A percentile compares a stretch with the other conserved stretches of the same genome.
Evolutionary conservation across 257 asterid species (phyloP).

Genomic region (Solanum paucissectum): DNA sequence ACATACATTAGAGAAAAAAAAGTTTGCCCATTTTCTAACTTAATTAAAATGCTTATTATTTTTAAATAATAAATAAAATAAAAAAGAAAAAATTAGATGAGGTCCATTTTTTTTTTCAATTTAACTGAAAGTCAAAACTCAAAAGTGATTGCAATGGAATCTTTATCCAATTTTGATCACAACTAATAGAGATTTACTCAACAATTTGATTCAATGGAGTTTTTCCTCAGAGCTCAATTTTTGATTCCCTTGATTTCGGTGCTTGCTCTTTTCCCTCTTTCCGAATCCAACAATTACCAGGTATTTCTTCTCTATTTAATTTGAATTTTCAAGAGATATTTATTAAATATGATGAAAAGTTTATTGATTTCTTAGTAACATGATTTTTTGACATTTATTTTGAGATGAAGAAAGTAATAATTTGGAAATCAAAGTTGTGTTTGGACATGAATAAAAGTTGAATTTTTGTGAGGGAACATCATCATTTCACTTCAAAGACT

Average conservation of each 20-base stretch:
- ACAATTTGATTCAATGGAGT: background rate
- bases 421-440: background rate
- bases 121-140: background rate
- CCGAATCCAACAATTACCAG: background rate
- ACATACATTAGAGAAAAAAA: too few relatives aligned
- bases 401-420: background rate
- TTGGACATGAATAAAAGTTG: background rate
- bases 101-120: background rate
- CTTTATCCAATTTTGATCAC: background rate
- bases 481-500: background rate
- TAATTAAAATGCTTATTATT: too few relatives aligned
- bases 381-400: background rate
- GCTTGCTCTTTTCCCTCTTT: background rate
- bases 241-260: background rate
- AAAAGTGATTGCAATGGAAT: background rate
- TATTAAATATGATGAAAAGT: background rate
- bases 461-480: background rate
- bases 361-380: background rate
- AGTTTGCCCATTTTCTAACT: too few relatives aligned
- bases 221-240: background rate
- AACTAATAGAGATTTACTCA: background rate
- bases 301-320: background rate
- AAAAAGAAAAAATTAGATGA: too few relatives aligned
- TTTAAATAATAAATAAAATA: too few relatives aligned
- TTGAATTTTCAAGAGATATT: background rate